Conservation (phyloP, 441 rosid species). For the Pelargonium hybrid region DNA sequence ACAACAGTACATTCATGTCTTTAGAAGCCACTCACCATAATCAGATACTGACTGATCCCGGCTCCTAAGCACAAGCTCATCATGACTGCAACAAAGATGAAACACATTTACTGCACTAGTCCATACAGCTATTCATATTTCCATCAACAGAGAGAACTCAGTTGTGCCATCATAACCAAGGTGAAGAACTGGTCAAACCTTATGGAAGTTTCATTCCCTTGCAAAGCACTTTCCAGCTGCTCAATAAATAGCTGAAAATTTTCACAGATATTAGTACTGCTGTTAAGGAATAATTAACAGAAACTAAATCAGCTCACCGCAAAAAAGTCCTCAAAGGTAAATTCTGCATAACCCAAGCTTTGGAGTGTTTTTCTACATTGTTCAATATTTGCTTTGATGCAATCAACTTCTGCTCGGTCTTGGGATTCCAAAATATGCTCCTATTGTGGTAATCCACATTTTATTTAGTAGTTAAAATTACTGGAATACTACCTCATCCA, state of each 20-base stretch:
- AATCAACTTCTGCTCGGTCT: conserved; percentile 22
- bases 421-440: conserved; percentile 24
- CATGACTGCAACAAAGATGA: conserved; percentile 39
- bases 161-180: not conserved
- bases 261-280: conserved; percentile 8
- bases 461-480: not conserved
- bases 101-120: conserved; percentile 14
- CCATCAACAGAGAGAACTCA: conserved; percentile 5
- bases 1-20: conserved; percentile 14
- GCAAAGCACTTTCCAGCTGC: conserved; percentile 76
- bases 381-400: conserved; percentile 20
- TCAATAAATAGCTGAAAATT: conserved; percentile 69
- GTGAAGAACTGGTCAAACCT: conserved; percentile 32
- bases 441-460: not conserved
- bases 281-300: not conserved
- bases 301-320: conserved; percentile 34
- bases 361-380: conserved; percentile 40
- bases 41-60: conserved; percentile 81
- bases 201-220: conserved; percentile 60
- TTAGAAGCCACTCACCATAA: conserved; percentile 47
- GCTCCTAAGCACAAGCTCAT: conserved; percentile 67
- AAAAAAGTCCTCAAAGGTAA: conserved; percentile 92
- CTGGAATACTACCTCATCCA: not conserved
- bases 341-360: conserved; percentile 74
- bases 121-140: not conserved